A percentile compares a stretch with the other conserved stretches of the same genome.
Conservation (phyloP, 129 eudicot species). For the Artemisia argyi region DNA sequence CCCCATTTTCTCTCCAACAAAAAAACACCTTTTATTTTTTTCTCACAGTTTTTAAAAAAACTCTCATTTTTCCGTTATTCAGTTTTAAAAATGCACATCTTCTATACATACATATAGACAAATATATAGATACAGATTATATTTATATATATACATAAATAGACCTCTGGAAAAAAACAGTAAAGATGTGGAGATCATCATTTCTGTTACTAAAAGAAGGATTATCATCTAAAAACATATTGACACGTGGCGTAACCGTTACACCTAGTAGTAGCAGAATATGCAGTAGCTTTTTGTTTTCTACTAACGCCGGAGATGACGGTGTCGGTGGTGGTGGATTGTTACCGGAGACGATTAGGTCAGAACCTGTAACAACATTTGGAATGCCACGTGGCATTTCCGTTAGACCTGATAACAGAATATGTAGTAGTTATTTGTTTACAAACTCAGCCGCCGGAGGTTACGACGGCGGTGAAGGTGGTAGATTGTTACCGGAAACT, state of each 20-base stretch:
- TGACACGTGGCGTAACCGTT: slow-evolving; percentile 9
- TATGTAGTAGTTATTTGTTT: slow-evolving; percentile 10
- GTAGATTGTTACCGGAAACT: neutral
- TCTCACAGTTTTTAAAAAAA: slow-evolving; percentile 8
- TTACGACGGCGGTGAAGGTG: slow-evolving; percentile 10
- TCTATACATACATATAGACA: neutral
- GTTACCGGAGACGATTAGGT: slow-evolving; percentile 16
- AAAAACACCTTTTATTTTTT: neutral
- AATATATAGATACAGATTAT: neutral
- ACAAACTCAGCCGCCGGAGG: slow-evolving; percentile 29
- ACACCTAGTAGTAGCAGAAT: slow-evolving; percentile 12
- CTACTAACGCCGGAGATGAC: too few relatives aligned
- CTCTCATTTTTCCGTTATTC: slow-evolving; percentile 16
- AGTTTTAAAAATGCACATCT: slow-evolving; percentile 10
- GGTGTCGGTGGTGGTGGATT: too few relatives aligned
- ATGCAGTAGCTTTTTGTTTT: neutral
- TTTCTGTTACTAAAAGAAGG: slow-evolving; percentile 39
- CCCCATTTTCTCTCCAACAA: neutral
- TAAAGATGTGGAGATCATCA: slow-evolving; percentile 56
- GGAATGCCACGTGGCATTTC: slow-evolving; percentile 8
- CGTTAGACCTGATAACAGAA: slow-evolving; percentile 13
- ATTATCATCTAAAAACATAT: slow-evolving; percentile 12
- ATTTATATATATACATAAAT: neutral
- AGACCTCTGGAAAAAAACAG: neutral
- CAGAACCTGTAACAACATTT: neutral